These are phyloP conservation scores for Verticillium nonalfalfae DNA, from an alignment of 2,329 filamentous ascomycete genomes.

Conservation along the genomic window DNA sequence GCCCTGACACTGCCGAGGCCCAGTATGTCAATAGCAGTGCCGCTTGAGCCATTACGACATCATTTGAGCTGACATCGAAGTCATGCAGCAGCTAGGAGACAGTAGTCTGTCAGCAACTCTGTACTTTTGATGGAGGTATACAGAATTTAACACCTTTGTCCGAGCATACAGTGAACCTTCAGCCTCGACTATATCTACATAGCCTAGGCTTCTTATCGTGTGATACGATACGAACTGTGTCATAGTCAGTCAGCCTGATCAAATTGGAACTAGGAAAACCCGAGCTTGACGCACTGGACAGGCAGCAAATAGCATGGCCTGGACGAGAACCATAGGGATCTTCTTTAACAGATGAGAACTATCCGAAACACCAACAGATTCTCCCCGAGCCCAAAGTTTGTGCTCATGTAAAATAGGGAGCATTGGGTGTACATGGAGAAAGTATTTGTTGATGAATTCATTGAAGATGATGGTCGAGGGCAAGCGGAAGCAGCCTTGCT, in stretches of 20 bases:
- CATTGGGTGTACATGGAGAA: slow-evolving; percentile 37
- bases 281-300: slow-evolving; percentile 22
- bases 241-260: slow-evolving; percentile 4
- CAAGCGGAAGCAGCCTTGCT: slow-evolving; percentile 39
- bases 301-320: slow-evolving; percentile 36
- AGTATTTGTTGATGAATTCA: slow-evolving; percentile 42
- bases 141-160: slow-evolving; percentile 4
- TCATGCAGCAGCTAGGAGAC: slow-evolving; percentile 30
- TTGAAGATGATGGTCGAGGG: slow-evolving; percentile 33
- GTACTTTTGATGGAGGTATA: too few relatives aligned
- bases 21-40: slow-evolving; percentile 36
- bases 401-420: slow-evolving; percentile 37
- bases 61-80: slow-evolving; percentile 34
- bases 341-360: slow-evolving; percentile 13
- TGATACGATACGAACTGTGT: slow-evolving; percentile 28
- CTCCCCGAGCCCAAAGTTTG: slow-evolving; percentile 34
- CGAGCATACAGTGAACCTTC: slow-evolving; percentile 34
- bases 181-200: slow-evolving; percentile 33
- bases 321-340: slow-evolving; percentile 37
- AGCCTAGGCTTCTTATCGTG: slow-evolving; percentile 33
- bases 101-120: too few relatives aligned
- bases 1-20: slow-evolving; percentile 22
- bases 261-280: slow-evolving; percentile 4
- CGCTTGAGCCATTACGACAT: slow-evolving; percentile 31
- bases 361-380: slow-evolving; percentile 11